phyloP scores from a whole-genome alignment of 1,139 yeast genomes.

The Pichia sp. region DNA sequence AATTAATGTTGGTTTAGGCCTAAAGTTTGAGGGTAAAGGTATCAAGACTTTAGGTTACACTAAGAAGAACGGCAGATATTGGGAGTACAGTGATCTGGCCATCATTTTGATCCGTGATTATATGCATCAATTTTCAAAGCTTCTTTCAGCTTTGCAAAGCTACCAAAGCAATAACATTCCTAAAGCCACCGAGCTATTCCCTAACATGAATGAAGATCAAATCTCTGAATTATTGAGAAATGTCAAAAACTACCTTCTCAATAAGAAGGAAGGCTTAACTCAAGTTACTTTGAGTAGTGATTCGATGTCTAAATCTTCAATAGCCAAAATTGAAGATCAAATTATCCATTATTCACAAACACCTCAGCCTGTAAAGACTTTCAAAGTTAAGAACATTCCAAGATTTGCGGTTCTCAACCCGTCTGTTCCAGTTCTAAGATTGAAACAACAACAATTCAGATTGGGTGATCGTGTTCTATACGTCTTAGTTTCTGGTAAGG shows the following conservation, averaged over 20 bases:
- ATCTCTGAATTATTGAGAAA: conserved; percentile 40
- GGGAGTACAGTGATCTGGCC: conserved; percentile 85
- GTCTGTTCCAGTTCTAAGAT: conserved; percentile 61
- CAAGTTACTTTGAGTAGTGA: conserved; percentile 77
- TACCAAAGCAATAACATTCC: conserved; percentile 37
- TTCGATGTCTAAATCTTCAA: conserved; percentile 63
- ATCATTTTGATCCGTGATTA: conserved; percentile 62
- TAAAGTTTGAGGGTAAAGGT: conserved; percentile 76
- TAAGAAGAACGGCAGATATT: conserved; percentile 57
- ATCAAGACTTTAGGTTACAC: conserved; percentile 87
- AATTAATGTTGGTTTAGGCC: conserved; percentile 76
- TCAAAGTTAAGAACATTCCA: conserved; percentile 78
- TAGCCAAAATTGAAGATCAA: conserved; percentile 62
- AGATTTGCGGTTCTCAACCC: conserved; percentile 80
- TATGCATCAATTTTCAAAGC: conserved; percentile 52
- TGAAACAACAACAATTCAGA: conserved; percentile 70
- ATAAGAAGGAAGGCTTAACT: conserved; percentile 50
- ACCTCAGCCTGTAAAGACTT: conserved; percentile 43
- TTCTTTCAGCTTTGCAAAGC: conserved; percentile 45
- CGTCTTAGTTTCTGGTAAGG: conserved; percentile 84
- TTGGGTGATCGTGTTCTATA: conserved; percentile 90
- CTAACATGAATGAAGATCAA: conserved; percentile 42
- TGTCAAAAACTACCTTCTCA: conserved; percentile 56
- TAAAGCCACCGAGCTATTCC: conserved; percentile 39
- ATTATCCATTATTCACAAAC: conserved; percentile 46